Conservation (phyloP, 495 filamentous ascomycete genomes). For the Neurospora sp. region DNA sequence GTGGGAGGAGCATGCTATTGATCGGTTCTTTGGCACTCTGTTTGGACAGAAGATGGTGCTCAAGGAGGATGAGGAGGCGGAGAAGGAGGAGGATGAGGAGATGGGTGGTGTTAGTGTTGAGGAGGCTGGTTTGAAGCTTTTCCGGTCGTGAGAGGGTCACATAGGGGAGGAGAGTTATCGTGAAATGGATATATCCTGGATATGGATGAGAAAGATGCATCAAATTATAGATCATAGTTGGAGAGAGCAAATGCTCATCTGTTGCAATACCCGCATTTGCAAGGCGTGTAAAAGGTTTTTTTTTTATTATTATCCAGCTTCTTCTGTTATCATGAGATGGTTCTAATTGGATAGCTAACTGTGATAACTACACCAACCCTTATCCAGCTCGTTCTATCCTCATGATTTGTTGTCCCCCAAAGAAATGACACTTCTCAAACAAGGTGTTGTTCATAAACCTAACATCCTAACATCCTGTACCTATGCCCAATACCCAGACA, state of each 20-base stretch:
- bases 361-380: background rate
- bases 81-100: constrained; percentile 41
- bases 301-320: too few relatives aligned
- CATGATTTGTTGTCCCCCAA: background rate
- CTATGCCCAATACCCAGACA: background rate
- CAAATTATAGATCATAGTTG: background rate
- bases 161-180: background rate
- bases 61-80: constrained; percentile 51
- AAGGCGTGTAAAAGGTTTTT: background rate
- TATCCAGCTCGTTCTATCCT: background rate
- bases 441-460: background rate
- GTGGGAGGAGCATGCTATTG: constrained; percentile 71
- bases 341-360: background rate
- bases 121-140: constrained; percentile 67
- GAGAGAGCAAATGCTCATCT: background rate
- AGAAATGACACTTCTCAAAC: background rate
- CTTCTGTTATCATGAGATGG: background rate
- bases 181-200: background rate
- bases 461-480: background rate
- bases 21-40: constrained; percentile 81
- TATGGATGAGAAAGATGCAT: background rate
- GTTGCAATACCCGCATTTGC: background rate
- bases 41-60: constrained; percentile 71
- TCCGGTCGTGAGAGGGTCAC: constrained; percentile 39
- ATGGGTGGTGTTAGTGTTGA: constrained; percentile 47